Percentiles rank a stretch among this genome's conserved stretches.
phyloP scores from a whole-genome alignment of 1,284 basidiomycete genomes.

The Agaricales sp. region DNA sequence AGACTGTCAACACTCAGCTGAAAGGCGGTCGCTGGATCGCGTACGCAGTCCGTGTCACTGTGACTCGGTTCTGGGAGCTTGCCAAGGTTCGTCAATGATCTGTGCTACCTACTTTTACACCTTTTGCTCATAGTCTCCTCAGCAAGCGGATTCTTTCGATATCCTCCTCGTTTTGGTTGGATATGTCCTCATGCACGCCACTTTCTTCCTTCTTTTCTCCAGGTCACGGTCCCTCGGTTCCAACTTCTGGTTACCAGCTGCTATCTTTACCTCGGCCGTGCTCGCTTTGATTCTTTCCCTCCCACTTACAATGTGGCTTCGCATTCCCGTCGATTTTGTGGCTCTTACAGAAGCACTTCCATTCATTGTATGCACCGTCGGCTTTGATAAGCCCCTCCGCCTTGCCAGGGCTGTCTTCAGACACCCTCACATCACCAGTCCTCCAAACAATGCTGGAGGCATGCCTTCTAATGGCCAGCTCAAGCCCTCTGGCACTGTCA shows the following conservation, averaged over 20 bases:
- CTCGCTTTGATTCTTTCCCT: conserved; percentile 86
- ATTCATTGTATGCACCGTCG: conserved; percentile 95
- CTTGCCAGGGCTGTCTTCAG: conserved; percentile 87
- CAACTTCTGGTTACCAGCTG: conserved; percentile 83
- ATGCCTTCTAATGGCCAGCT: conserved; percentile 27
- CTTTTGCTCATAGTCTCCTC: conserved; percentile 7
- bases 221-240: conserved; percentile 83
- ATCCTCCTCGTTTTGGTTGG: conserved; percentile 94
- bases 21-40: conserved; percentile 78
- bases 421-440: conserved; percentile 64
- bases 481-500: conserved; percentile 77
- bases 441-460: conserved; percentile 11
- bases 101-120: conserved; percentile 29
- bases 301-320: conserved; percentile 74
- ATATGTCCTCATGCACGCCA: conserved; percentile 93
- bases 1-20: conserved; percentile 54
- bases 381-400: conserved; percentile 95
- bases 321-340: conserved; percentile 88
- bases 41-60: conserved; percentile 73
- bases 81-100: conserved; percentile 35
- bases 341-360: conserved; percentile 91
- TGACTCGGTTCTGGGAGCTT: conserved; percentile 80
- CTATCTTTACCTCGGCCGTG: conserved; percentile 77
- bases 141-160: conserved; percentile 93
- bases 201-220: conserved; percentile 85